phyloP scores from a whole-genome alignment of 2,329 filamentous ascomycete genomes.

The Aspergillus floridensis region DNA sequence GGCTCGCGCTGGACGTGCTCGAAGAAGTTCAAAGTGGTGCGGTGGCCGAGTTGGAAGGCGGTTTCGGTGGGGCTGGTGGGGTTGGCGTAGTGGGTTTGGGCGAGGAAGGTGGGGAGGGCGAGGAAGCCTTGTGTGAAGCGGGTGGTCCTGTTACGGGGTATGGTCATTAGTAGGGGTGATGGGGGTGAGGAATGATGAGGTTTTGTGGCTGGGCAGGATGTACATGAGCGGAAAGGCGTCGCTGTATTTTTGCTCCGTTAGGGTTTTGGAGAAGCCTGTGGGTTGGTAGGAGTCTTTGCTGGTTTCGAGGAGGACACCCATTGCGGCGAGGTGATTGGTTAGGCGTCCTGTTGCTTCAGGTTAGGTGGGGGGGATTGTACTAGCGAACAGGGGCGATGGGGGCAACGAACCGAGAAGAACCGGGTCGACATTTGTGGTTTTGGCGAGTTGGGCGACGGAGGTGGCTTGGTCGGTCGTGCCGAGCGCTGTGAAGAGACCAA shows the following conservation, averaged over 20 bases:
- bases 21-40: slow-evolving; percentile 29
- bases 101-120: slow-evolving; percentile 26
- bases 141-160: slow-evolving; percentile 19
- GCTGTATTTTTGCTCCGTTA: slow-evolving; percentile 14
- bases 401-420: slow-evolving; percentile 6
- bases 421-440: slow-evolving; percentile 8
- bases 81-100: slow-evolving; percentile 26
- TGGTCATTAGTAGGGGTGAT: too few species aligned
- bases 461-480: slow-evolving; percentile 10
- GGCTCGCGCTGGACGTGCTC: slow-evolving; percentile 25
- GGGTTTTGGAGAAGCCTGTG: slow-evolving; percentile 13
- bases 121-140: slow-evolving; percentile 26
- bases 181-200: too few species aligned
- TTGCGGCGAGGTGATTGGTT: slow-evolving; percentile 19
- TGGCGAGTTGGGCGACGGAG: slow-evolving; percentile 18
- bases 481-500: slow-evolving; percentile 16
- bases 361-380: not conserved
- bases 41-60: slow-evolving; percentile 28
- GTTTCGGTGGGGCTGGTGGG: slow-evolving; percentile 25
- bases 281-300: slow-evolving; percentile 15
- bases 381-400: too few species aligned
- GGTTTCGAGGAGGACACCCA: slow-evolving; percentile 18
- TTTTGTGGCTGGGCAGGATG: not conserved
- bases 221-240: slow-evolving; percentile 19
- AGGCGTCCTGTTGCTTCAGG: slow-evolving; percentile 10